Evolutionary conservation across 1,139 yeast species (phyloP), one percentile per base, ranked within the genome.

Genomic region (Kodamaea plutei): DNA sequence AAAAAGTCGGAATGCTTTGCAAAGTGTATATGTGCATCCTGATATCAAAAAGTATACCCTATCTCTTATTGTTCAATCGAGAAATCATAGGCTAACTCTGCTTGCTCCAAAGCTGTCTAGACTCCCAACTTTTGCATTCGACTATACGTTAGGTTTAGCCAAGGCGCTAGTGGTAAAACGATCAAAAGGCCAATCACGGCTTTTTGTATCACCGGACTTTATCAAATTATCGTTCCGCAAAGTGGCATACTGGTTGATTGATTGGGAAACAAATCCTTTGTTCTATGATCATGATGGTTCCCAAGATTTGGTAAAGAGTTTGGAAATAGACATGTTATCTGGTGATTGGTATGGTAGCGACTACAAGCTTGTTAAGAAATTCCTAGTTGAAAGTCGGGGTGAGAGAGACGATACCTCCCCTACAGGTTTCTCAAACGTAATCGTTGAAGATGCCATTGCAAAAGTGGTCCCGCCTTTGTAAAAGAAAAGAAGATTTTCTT

Each of bases 321-420:
- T 56, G 15, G 61, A 61, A 29, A 53, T 64, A 10, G 51, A 52
- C 28, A 58, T 64, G 50, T 48, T 67, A n/a, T 56, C 66, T 2
- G 73, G 71, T 3, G 72, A 64, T 39, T 68, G 73, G 73, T 66
- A 58, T 37, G 73, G 71, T 4, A 56, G 69, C 34, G 72, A 66
- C 28, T 65, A 64, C 58, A 41, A 45, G n/a, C 54, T 52, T 31
- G 69, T 57, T 6, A 49, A 55, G 39, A 42, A 48, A 29, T 67
- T 60, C 39, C 40, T 68, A 18, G 38, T 44, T 13, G 40, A 40
- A 14, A 45, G 52, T 23, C 40, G 29, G 25, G 45, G 57, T 8
- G 35, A 27, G 9, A 28, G 29, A 15, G 63, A 55, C 30, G 36
- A 36, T 11, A 31, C 42, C n/a, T 47, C 59, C 15, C 58, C 64